A percentile compares a stretch with the other conserved stretches of the same genome.
Evolutionary conservation across 1,284 basidiomycete genomes (phyloP).

Genomic region (Trichosporon sp.): DNA sequence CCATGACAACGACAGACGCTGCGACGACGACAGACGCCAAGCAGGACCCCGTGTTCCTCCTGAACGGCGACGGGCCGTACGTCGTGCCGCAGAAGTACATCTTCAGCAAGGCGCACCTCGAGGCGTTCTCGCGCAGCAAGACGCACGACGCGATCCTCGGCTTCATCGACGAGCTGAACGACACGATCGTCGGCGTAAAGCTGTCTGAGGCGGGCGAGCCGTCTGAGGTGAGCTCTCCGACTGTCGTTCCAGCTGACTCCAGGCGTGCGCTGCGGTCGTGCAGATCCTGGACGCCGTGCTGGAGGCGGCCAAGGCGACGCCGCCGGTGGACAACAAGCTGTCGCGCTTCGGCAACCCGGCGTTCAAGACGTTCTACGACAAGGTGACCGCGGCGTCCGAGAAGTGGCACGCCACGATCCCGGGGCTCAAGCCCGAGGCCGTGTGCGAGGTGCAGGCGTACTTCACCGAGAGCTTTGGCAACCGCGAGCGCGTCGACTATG

Average conservation of each 20-base stretch:
- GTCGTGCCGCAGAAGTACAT: slow-evolving; percentile 63
- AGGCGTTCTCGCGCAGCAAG: slow-evolving; percentile 71
- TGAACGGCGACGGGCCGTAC: slow-evolving; percentile 14
- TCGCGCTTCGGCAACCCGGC: slow-evolving; percentile 98
- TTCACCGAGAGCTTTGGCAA: slow-evolving; percentile 90
- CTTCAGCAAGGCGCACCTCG: slow-evolving; percentile 70
- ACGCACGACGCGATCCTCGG: slow-evolving; percentile 67
- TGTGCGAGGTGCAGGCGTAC: slow-evolving; percentile 70
- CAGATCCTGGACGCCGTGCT: slow-evolving; percentile 65
- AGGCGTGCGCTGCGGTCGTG: slow-evolving; percentile 65
- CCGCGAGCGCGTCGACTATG: slow-evolving; percentile 89
- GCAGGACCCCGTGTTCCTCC: slow-evolving; percentile 15
- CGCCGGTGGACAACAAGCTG: slow-evolving; percentile 82
- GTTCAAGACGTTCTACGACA: slow-evolving; percentile 86
- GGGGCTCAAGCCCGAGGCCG: slow-evolving; percentile 55
- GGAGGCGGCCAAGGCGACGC: slow-evolving; percentile 62
- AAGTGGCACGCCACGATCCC: slow-evolving; percentile 57
- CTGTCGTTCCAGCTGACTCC: slow-evolving; percentile 11
- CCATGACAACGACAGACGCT: slow-evolving; percentile 2
- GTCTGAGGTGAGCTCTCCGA: slow-evolving; percentile 56
- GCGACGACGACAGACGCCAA: not conserved
- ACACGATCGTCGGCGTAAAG: slow-evolving; percentile 69
- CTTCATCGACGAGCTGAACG: slow-evolving; percentile 74
- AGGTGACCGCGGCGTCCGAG: slow-evolving; percentile 61
- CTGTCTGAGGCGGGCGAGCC: slow-evolving; percentile 61